Evolutionary conservation across 305 asterid species (phyloP).

Genomic region (Solanum hybrid): DNA sequence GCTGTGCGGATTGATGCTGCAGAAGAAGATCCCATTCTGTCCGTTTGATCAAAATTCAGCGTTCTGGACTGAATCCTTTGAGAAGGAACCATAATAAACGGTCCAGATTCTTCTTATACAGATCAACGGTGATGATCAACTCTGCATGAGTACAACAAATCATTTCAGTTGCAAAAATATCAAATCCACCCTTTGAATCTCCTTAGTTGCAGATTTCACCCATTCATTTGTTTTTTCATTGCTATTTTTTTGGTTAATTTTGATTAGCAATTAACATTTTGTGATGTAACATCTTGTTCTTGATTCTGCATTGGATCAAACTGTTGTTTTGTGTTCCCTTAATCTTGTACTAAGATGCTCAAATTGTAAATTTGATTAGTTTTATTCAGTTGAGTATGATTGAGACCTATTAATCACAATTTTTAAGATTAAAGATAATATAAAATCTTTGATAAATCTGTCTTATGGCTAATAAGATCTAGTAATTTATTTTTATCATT

Average conservation of each 20-base stretch:
- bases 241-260: not conserved
- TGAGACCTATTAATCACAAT: not conserved
- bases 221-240: not conserved
- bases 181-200: not conserved
- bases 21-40: slow-evolving; percentile 47
- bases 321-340: not conserved
- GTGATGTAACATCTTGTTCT: not conserved
- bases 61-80: slow-evolving; percentile 36
- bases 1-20: slow-evolving; percentile 64
- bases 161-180: not conserved
- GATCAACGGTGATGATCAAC: slow-evolving; percentile 21
- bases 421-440: not conserved
- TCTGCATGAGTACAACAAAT: not conserved
- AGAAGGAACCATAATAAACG: slow-evolving; percentile 29
- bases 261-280: not conserved
- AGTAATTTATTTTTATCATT: not conserved
- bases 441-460: not conserved
- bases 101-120: slow-evolving; percentile 6
- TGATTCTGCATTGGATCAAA: not conserved
- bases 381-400: not conserved
- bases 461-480: not conserved
- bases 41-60: slow-evolving; percentile 53
- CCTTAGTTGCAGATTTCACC: not conserved
- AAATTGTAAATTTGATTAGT: not conserved
- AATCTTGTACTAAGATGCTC: not conserved